phyloP scores from a whole-genome alignment of 192 early-diverging fungal genomes.

The Gryganskiella cystojenkinii region DNA sequence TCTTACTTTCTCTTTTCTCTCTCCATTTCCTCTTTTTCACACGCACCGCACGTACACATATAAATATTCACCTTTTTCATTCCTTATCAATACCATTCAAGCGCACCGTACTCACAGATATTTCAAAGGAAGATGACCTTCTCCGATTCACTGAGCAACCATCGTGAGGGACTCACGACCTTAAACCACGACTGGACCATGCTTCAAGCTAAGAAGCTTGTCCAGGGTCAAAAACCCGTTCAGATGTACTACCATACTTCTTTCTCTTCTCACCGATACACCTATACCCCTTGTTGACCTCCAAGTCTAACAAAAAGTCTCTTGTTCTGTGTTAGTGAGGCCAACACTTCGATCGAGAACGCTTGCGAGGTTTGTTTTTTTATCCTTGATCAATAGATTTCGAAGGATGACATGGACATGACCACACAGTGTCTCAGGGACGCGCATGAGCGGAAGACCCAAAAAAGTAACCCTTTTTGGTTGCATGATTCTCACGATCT shows the following conservation, averaged over 20 bases:
- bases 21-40: too few relatives aligned
- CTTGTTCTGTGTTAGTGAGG: constrained; percentile 54
- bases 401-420: neutral
- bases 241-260: constrained; percentile 60
- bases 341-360: constrained; percentile 69
- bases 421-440: neutral
- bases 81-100: too few relatives aligned
- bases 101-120: too few relatives aligned
- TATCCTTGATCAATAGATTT: constrained; percentile 1
- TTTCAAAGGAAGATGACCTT: neutral
- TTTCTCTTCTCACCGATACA: neutral
- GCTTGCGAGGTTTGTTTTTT: constrained; percentile 65
- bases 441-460: neutral
- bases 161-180: constrained; percentile 57
- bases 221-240: constrained; percentile 72
- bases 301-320: neutral
- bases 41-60: neutral
- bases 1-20: neutral
- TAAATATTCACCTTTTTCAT: neutral
- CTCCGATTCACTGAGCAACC: neutral
- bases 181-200: constrained; percentile 70
- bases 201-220: constrained; percentile 66
- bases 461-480: neutral
- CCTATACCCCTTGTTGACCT: neutral
- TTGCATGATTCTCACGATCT: neutral